Evolutionary conservation across 2,329 filamentous ascomycete species (phyloP).

Genomic region (Botryotinia narcissicola): DNA sequence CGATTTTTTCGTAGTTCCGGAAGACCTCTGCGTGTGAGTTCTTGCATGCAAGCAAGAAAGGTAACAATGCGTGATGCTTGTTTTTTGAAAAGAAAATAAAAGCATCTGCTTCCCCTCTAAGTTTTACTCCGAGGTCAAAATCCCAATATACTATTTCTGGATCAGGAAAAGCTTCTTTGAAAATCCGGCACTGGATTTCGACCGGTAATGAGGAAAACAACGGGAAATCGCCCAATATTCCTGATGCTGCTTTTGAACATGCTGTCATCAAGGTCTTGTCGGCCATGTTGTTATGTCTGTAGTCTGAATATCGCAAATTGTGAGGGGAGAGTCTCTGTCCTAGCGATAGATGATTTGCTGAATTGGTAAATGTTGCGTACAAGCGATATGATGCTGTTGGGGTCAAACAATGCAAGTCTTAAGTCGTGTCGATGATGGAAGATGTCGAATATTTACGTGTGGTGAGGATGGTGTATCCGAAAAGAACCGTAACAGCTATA

Average conservation of each 20-base stretch:
- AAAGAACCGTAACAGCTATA: neutral
- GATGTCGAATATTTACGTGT: neutral
- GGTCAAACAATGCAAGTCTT: neutral
- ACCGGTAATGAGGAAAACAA: neutral
- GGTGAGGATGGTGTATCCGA: neutral
- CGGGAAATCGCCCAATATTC: rapidly evolving
- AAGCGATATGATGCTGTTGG: neutral
- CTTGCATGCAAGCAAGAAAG: neutral
- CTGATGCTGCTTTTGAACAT: too few relatives aligned
- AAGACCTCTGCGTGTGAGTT: neutral
- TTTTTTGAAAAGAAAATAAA: rapidly evolving
- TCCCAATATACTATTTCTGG: neutral
- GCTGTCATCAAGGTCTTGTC: neutral
- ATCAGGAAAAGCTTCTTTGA: neutral
- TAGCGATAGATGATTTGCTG: neutral
- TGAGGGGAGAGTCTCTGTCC: neutral
- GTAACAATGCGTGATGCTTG: rapidly evolving
- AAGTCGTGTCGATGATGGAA: neutral
- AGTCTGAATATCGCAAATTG: neutral
- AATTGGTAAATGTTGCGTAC: neutral
- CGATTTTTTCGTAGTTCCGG: neutral
- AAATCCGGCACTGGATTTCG: neutral
- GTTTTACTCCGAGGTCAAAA: rapidly evolving
- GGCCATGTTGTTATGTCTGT: neutral
- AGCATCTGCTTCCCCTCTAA: too few relatives aligned